A percentile compares a stretch with the other conserved stretches of the same genome.
These are phyloP conservation scores for Fusarium sarcochroum DNA, from an alignment of 2,329 filamentous ascomycete genomes.

Conservation along the genomic window DNA sequence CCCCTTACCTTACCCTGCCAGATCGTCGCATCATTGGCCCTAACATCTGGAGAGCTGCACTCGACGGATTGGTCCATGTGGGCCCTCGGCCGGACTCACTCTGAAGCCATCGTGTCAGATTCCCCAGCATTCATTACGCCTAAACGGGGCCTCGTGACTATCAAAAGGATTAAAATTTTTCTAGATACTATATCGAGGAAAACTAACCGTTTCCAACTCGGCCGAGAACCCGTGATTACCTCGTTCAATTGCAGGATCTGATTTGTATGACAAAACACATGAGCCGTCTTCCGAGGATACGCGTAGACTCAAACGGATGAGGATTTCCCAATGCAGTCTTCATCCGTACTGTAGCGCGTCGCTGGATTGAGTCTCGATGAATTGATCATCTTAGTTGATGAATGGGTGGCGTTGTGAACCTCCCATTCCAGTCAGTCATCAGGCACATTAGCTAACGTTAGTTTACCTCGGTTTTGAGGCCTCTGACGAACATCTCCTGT, in stretches of 20 bases:
- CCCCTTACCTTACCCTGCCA: constrained; percentile 31
- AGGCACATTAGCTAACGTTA: constrained; percentile 6
- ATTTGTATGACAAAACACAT: constrained; percentile 1
- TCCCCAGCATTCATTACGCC: constrained; percentile 30
- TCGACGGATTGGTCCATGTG: constrained; percentile 7
- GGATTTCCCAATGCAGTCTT: constrained; percentile 16
- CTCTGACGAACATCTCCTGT: constrained; percentile 12
- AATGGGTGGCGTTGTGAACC: constrained; percentile 22
- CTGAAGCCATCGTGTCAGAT: constrained; percentile 39
- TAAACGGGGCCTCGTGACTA: constrained; percentile 33
- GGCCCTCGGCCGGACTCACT: constrained; percentile 37
- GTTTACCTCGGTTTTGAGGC: background rate
- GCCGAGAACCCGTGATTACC: constrained; percentile 29
- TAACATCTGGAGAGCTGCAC: background rate
- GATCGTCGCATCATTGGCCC: constrained; percentile 14
- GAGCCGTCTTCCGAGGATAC: constrained; percentile 28
- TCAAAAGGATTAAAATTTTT: background rate
- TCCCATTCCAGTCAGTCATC: constrained; percentile 33
- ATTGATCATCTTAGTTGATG: background rate
- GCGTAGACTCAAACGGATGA: constrained; percentile 13
- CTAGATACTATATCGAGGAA: background rate
- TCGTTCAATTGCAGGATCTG: background rate
- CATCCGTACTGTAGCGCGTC: background rate
- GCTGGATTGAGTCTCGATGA: background rate
- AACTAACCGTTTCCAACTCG: constrained; percentile 9